These are phyloP conservation scores for Grifola frondosa DNA, from an alignment of 1,284 basidiomycete genomes.

Conservation along the genomic window DNA sequence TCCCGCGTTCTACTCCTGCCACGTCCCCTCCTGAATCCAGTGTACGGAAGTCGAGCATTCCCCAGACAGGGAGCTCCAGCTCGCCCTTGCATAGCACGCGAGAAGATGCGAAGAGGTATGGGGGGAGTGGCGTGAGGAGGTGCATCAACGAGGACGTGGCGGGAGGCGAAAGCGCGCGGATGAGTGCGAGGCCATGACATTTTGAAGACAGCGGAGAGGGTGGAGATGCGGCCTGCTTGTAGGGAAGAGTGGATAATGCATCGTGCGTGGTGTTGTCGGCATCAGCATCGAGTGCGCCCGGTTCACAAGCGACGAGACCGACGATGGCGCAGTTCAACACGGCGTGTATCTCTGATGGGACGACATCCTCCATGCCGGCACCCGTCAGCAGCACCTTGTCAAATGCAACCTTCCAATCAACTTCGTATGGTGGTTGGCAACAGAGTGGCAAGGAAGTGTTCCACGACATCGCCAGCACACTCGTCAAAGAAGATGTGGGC, in stretches of 20 bases:
- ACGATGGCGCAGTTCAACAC: conserved; percentile 85
- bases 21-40: conserved; percentile 40
- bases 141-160: conserved; percentile 46
- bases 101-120: conserved; percentile 38
- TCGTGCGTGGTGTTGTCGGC: background rate
- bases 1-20: conserved; percentile 55
- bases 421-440: conserved; percentile 65
- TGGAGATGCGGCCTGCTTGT: conserved; percentile 50
- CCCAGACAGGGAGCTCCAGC: conserved; percentile 85
- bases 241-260: conserved; percentile 40
- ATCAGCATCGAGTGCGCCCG: conserved; percentile 37
- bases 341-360: conserved; percentile 58
- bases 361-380: conserved; percentile 74
- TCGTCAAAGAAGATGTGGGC: conserved; percentile 18
- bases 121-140: conserved; percentile 72
- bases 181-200: conserved; percentile 71
- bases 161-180: conserved; percentile 59
- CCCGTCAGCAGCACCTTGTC: conserved; percentile 66
- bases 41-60: conserved; percentile 75
- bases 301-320: conserved; percentile 59
- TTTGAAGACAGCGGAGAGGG: conserved; percentile 58
- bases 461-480: conserved; percentile 55
- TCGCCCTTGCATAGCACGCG: conserved; percentile 79
- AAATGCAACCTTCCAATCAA: conserved; percentile 55
- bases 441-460: conserved; percentile 69